phyloP scores from a whole-genome alignment of 129 eudicot genomes.

The Dittrichia graveolens region DNA sequence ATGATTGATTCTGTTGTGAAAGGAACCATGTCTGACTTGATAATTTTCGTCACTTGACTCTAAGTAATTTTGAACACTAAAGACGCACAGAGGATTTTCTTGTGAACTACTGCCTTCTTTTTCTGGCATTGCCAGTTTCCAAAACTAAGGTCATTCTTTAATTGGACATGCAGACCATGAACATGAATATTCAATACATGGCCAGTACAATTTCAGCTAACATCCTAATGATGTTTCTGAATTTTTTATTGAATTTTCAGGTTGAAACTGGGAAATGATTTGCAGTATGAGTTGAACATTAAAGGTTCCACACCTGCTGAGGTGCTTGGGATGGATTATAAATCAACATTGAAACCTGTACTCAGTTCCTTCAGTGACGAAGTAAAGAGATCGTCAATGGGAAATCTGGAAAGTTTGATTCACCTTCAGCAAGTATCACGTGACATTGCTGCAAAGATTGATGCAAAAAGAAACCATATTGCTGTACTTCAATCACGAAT shows the following conservation, averaged over 20 bases:
- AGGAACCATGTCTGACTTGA: too few species aligned
- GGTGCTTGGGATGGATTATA: slow-evolving; percentile 79
- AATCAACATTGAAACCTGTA: slow-evolving; percentile 64
- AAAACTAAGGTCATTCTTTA: not conserved
- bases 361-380: slow-evolving; percentile 63
- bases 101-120: not conserved
- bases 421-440: slow-evolving; percentile 66
- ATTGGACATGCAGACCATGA: not conserved
- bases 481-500: slow-evolving; percentile 55
- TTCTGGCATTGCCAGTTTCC: not conserved
- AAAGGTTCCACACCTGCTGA: slow-evolving; percentile 70
- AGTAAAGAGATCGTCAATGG: slow-evolving; percentile 61
- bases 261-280: slow-evolving; percentile 76
- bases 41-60: not conserved
- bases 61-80: not conserved
- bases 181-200: not conserved
- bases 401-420: slow-evolving; percentile 67
- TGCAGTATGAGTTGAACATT: slow-evolving; percentile 67
- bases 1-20: too few species aligned
- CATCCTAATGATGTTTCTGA: not conserved
- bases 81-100: not conserved
- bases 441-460: slow-evolving; percentile 65
- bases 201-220: not conserved
- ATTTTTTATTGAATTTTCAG: slow-evolving; percentile 37
- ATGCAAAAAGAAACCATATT: slow-evolving; percentile 57